Conservation (phyloP, 805 yeast genomes). For the Yamadazyma takamatsuzukensis region DNA sequence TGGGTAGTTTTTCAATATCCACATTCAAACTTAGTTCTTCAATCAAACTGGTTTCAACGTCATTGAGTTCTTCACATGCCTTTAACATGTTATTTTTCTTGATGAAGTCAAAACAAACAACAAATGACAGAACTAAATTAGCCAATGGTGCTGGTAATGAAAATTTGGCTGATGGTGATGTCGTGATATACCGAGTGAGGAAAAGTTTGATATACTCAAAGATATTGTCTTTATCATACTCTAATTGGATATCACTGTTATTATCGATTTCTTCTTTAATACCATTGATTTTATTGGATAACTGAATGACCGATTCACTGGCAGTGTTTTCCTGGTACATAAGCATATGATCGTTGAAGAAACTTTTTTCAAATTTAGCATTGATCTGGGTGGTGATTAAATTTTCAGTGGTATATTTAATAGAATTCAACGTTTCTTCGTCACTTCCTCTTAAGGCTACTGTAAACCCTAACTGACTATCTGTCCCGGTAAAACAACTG, state of each 20-base stretch:
- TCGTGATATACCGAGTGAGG: constrained; percentile 57
- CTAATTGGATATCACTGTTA: constrained; percentile 9
- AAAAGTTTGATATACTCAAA: constrained; percentile 35
- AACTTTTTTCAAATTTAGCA: constrained; percentile 62
- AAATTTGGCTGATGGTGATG: constrained; percentile 81
- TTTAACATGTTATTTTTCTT: constrained; percentile 19
- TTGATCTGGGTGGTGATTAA: constrained; percentile 78
- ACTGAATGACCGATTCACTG: constrained; percentile 11
- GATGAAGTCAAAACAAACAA: constrained; percentile 21
- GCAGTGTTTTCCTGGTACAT: constrained; percentile 10
- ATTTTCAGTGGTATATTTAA: constrained; percentile 78
- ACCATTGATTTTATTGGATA: constrained; percentile 9
- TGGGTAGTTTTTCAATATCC: constrained; percentile 32
- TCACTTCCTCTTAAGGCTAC: constrained; percentile 80
- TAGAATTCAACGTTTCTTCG: constrained; percentile 54
- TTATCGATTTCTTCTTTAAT: constrained; percentile 12
- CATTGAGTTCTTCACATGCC: constrained; percentile 19
- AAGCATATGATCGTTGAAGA: constrained; percentile 21
- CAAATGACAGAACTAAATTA: constrained; percentile 53
- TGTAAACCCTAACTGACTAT: constrained; percentile 73
- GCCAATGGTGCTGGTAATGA: constrained; percentile 62
- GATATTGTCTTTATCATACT: constrained; percentile 31
- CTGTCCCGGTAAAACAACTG: constrained; percentile 76
- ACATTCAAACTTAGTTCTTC: constrained; percentile 23
- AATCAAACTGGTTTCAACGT: constrained; percentile 22